phyloP scores from a whole-genome alignment of 345 rosid genomes.

The Dovyalis caffra region DNA sequence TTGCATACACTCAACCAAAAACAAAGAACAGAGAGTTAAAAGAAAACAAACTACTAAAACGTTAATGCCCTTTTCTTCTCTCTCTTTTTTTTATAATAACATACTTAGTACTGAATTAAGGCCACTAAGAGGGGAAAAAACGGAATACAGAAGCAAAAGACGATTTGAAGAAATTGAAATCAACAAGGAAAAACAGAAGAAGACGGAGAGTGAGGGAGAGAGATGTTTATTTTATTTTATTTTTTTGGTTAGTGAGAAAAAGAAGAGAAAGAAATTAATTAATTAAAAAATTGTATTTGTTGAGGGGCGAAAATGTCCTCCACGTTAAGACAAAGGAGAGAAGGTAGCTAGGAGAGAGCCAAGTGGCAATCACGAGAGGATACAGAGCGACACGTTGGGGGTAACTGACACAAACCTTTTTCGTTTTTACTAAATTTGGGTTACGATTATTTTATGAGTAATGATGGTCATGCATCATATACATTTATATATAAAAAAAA shows the following conservation, averaged over 20 bases:
- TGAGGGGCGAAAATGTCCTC: constrained; percentile 21
- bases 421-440: not conserved
- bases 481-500: no score
- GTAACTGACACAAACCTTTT: constrained; percentile 15
- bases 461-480: no score
- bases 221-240: no score
- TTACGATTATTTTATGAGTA: no score
- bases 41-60: not conserved
- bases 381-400: constrained; percentile 64
- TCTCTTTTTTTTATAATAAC: not conserved
- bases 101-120: not conserved
- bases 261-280: not conserved
- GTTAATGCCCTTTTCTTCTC: not conserved
- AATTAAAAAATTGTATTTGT: not conserved
- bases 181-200: not conserved
- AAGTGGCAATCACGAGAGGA: constrained; percentile 63
- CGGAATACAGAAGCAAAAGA: not conserved
- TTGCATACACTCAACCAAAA: not conserved
- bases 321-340: not conserved
- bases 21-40: not conserved
- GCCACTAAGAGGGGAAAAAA: no score
- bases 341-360: constrained; percentile 37
- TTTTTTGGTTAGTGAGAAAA: no score
- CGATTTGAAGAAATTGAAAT: not conserved
- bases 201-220: not conserved